Evolutionary conservation across 106 monocot genomes (phyloP).

Genomic region (Dendrobium catenatum): DNA sequence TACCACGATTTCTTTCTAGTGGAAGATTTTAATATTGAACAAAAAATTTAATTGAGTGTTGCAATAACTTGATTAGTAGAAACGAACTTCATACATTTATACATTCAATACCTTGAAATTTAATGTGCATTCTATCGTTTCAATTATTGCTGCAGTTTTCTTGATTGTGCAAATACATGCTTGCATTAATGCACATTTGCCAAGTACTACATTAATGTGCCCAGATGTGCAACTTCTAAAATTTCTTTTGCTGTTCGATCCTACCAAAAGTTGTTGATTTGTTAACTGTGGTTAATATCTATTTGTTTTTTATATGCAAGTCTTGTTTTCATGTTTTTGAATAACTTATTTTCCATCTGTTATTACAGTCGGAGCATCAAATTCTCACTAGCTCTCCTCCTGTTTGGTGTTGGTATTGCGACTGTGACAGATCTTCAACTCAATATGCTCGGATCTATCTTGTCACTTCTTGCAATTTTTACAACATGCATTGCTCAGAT

Average conservation of each 20-base stretch:
- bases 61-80: background rate
- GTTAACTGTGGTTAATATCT: background rate
- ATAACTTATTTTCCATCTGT: conserved; percentile 1
- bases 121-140: background rate
- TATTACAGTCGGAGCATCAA: conserved; percentile 57
- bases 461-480: conserved; percentile 60
- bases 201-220: background rate
- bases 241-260: background rate
- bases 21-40: background rate
- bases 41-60: background rate
- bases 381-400: conserved; percentile 44
- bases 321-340: background rate
- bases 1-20: background rate
- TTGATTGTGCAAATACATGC: background rate
- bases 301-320: conserved; percentile 1
- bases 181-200: background rate
- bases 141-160: background rate
- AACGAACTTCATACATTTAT: background rate
- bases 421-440: conserved; percentile 72
- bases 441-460: conserved; percentile 49
- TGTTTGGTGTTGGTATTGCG: conserved; percentile 69
- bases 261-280: background rate
- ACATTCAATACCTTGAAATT: background rate
- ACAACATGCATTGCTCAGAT: conserved; percentile 77
- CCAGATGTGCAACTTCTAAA: background rate